Evolutionary conservation across 768 basidiomycete genomes (phyloP), one percentile per base, ranked within the genome.

Genomic region (Phanerochaete carnosa): DNA sequence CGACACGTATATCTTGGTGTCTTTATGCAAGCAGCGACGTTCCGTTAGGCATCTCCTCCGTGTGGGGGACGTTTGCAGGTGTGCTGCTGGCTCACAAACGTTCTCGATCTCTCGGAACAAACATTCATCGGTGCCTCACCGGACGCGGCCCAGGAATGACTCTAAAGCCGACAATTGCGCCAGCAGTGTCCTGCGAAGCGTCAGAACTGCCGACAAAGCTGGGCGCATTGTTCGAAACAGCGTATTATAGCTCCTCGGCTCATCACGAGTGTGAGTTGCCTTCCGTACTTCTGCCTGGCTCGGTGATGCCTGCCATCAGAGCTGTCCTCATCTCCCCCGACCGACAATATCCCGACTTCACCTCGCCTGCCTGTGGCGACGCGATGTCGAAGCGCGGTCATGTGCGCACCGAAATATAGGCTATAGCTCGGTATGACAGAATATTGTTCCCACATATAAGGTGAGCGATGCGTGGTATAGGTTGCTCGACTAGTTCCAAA

Each of bases 341-440:
- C 62, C 62, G 62, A 63, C 52, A 59, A 63, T 50, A 23, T n/a
- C 15, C 62, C 62, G 62, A 11, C 39, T 25, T 1, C 32, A n/a
- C 29, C 29, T 2, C 26, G 2, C 29, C 11, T 32, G 39, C 22
- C 5, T 6, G 15, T 9, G 28, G 19, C 45, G 26, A 23, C 30
- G 45, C 54, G 25, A 23, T 28, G 25, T 16, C 29, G 11, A 30
- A 6, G 45, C 22, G 19, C 19, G 53, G 29, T 28, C 58, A 49
- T 26, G 45, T 22, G n/a, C 49, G 5, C 54, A 6, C 63, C 63
- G 63, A 61, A 52, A 57, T 58, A 61, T 45, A 57, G 63, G 22
- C 63, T 59, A 50, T 61, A 61, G 60, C 55, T 64, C 63, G 63
- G 63, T 60, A 47, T n/a, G 16, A 19, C 37, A 4, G n/a, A 19